Percentiles rank a stretch among this genome's conserved stretches.
Evolutionary conservation across 176 grass and related monocot species (phyloP).

Genomic region (Oryza glumipatula): DNA sequence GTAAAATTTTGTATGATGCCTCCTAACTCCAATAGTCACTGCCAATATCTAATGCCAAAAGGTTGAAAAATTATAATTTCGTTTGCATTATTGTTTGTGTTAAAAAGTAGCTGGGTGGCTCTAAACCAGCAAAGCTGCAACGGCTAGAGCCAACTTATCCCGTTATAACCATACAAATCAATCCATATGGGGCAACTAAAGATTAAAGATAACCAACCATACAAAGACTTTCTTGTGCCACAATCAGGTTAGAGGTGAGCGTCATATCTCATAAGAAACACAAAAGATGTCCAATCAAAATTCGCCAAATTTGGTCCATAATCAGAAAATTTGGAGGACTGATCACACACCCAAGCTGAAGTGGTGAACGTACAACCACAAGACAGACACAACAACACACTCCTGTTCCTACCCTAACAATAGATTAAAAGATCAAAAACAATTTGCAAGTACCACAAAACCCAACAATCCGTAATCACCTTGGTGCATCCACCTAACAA

Average conservation of each 20-base stretch:
- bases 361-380: background rate
- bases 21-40: background rate
- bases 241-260: too few relatives aligned
- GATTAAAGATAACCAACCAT: background rate
- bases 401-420: background rate
- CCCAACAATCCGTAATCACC: background rate
- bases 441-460: conserved; percentile 14
- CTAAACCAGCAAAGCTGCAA: too few relatives aligned
- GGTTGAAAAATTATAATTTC: too few relatives aligned
- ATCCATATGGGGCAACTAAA: too few relatives aligned
- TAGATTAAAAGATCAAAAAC: conserved; percentile 20
- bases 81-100: too few relatives aligned
- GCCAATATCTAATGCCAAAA: background rate
- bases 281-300: background rate
- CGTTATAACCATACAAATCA: too few relatives aligned
- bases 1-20: conserved; percentile 14
- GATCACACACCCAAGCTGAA: background rate
- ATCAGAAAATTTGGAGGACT: background rate
- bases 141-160: too few relatives aligned
- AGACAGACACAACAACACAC: background rate
- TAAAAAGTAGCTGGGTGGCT: too few relatives aligned
- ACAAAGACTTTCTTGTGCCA: background rate
- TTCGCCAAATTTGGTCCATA: too few relatives aligned
- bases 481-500: too few relatives aligned
- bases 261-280: background rate